These are phyloP conservation scores for Rozella allomycis DNA, from an alignment of 371 early-diverging fungal genomes.

Conservation along the genomic window DNA sequence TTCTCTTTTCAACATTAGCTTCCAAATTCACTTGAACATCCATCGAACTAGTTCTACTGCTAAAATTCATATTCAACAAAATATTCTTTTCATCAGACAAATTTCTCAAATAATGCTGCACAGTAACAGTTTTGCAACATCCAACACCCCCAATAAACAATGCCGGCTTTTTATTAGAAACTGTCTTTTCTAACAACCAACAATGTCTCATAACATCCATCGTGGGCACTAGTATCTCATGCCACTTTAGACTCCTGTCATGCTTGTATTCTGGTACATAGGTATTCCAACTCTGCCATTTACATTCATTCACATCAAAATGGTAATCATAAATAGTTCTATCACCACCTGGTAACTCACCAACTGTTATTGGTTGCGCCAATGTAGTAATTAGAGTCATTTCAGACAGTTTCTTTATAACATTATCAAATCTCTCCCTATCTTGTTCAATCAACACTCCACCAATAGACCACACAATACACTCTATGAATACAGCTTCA, in stretches of 20 bases:
- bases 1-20: conserved; percentile 31
- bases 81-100: conserved; percentile 22
- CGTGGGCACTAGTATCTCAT: conserved; percentile 32
- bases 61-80: conserved; percentile 27
- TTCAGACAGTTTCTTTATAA: conserved; percentile 27
- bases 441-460: conserved; percentile 24
- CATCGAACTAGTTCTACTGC: conserved; percentile 23
- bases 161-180: conserved; percentile 21
- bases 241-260: conserved; percentile 14
- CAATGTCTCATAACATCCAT: conserved; percentile 31
- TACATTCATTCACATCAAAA: conserved; percentile 18
- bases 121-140: conserved; percentile 35
- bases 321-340: conserved; percentile 25
- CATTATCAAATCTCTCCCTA: conserved; percentile 22
- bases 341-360: conserved; percentile 30
- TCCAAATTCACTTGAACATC: conserved; percentile 32
- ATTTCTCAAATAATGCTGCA: conserved; percentile 20
- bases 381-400: conserved; percentile 18
- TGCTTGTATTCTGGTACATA: conserved; percentile 30
- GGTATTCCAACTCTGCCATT: conserved; percentile 25
- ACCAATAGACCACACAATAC: conserved; percentile 28
- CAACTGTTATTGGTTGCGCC: conserved; percentile 13
- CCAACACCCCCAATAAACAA: no score
- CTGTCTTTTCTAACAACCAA: conserved; percentile 26
- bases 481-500: conserved; percentile 25